phyloP scores from a whole-genome alignment of 768 basidiomycete species.

The Tulasnella sp. region DNA sequence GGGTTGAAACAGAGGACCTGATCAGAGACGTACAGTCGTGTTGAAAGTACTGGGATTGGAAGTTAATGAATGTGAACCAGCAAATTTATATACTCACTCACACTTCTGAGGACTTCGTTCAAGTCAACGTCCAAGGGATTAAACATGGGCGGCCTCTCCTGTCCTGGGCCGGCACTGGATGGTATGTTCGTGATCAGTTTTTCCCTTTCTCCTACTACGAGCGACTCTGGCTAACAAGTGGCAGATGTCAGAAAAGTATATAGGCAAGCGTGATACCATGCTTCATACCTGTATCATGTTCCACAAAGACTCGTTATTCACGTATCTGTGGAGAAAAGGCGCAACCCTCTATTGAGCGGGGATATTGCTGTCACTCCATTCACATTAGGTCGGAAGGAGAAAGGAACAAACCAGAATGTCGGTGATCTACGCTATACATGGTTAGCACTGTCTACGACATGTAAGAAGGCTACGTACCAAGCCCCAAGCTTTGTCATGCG shows the following conservation, averaged over 20 bases:
- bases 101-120: neutral
- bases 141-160: neutral
- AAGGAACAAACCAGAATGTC: neutral
- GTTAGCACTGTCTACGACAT: neutral
- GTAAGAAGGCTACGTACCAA: neutral
- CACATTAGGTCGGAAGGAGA: neutral
- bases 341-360: neutral
- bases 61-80: neutral
- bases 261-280: neutral
- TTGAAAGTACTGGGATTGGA: neutral
- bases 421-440: neutral
- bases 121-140: neutral
- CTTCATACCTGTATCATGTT: neutral
- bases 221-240: neutral
- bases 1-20: neutral
- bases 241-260: neutral
- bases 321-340: neutral
- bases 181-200: neutral
- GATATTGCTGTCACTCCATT: neutral
- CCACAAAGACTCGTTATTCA: neutral
- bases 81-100: neutral
- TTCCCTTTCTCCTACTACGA: neutral
- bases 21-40: neutral
- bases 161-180: neutral
- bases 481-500: neutral